Evolutionary conservation across 805 yeast genomes (phyloP), one percentile per base, ranked within the genome.

Genomic region (Wickerhamiella galacta): DNA sequence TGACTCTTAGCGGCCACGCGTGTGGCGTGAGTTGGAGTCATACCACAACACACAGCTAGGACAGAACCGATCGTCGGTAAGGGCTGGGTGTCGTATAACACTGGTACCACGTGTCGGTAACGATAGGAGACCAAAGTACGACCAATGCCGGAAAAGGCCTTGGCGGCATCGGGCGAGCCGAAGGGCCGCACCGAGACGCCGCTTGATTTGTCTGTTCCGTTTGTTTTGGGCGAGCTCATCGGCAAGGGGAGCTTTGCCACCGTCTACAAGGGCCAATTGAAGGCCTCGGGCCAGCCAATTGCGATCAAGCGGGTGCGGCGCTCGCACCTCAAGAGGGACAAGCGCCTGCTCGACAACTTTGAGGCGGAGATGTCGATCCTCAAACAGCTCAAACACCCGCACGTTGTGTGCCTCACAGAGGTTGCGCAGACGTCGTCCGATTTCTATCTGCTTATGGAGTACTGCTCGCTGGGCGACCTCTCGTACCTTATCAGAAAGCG

Each of bases 211-310:
- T n/a, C n/a, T n/a, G 30, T 20, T 24, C 39, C 44, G 29, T 43
- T 44, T 23, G 31, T 33, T 14, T 34, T 38, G 21, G 82, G 81
- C 16, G 69, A 75, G 14, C 93, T 83, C 53, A 87, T 90, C 34
- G 98, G 98, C 16, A 73, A 79, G 46, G 98, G 98, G 21, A 79
- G 93, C 6, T 90, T 90, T 60, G 98, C 98, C 46, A 77, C 75
- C 40, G 98, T 90, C 17, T 87, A 79, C 61, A 83, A 81, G 56
- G 94, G 95, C 33, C 63, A 66, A 36, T 63, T 75, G 46, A 53
- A 59, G 28, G 21, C 38, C 14, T 40, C 47, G 12, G 53, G 58
- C 41, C 58, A 61, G 20, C 67, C 83, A 1, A 90, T 87, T 26
- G 96, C 96, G 7, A 70, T 87, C 49, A 87, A 87, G 56, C 72